Conservation (phyloP, 208 protist species). For the Acanthamoeba sp. region DNA sequence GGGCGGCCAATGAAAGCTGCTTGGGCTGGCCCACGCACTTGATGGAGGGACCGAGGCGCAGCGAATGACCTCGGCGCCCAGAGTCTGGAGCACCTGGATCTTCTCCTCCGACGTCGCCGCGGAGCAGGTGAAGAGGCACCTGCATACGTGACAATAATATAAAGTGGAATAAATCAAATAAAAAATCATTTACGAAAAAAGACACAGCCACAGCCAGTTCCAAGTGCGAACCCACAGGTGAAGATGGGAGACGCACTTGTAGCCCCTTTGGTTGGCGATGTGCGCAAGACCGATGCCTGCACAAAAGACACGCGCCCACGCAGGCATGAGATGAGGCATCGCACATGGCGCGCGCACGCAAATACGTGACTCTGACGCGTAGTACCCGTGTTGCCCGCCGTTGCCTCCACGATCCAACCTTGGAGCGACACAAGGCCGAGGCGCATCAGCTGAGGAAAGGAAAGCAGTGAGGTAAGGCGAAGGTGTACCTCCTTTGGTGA, state of each 20-base stretch:
- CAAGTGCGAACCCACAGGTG: background rate
- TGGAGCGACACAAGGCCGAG: background rate
- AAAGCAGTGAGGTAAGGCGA: too few species aligned
- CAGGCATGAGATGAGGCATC: background rate
- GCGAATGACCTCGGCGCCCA: constrained; percentile 81
- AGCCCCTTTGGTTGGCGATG: constrained; percentile 82
- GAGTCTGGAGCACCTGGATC: constrained; percentile 77
- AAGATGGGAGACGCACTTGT: constrained; percentile 71
- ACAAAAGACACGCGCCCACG: background rate
- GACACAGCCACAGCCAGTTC: too few species aligned
- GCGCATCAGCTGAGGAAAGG: background rate
- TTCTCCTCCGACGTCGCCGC: constrained; percentile 81
- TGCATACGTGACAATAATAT: background rate
- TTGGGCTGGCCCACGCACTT: constrained; percentile 15
- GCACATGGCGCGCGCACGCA: background rate
- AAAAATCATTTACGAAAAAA: too few species aligned
- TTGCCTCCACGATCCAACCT: constrained; percentile 86
- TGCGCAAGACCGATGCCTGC: constrained; percentile 83
- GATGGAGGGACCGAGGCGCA: constrained; percentile 65
- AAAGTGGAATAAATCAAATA: background rate
- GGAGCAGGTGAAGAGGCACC: constrained; percentile 82
- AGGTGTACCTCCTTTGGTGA: constrained; percentile 60
- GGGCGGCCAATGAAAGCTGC: background rate
- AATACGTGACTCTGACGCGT: too few species aligned
- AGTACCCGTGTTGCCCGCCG: constrained; percentile 86